Evolutionary conservation across 176 grass and related monocot genomes (phyloP).

Genomic region (Ensete ventricosum): DNA sequence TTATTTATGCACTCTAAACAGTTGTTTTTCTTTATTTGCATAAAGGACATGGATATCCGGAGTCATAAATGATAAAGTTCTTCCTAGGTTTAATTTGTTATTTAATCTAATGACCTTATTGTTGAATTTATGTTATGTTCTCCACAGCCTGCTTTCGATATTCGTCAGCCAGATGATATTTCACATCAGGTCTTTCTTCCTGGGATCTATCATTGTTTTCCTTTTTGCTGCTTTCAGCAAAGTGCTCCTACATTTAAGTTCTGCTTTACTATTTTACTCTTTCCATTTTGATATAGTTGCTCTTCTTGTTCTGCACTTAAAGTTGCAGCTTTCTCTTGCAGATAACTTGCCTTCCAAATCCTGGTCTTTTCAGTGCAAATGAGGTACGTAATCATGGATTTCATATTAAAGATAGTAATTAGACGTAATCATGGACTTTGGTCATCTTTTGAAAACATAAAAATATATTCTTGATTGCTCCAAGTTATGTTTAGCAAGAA

Average conservation of each 20-base stretch:
- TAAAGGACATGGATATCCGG: neutral
- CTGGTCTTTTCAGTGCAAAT: constrained; percentile 71
- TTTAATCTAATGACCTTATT: constrained; percentile 8
- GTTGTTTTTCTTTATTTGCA: neutral
- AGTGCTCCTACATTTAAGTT: constrained; percentile 1
- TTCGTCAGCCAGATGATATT: constrained; percentile 52
- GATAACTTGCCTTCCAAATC: constrained; percentile 86
- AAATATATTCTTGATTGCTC: neutral
- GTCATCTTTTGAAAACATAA: neutral
- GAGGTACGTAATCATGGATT: constrained; percentile 41
- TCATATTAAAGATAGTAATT: neutral
- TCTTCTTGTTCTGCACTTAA: constrained; percentile 6
- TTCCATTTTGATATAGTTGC: constrained; percentile 11
- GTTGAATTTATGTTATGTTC: constrained; percentile 18
- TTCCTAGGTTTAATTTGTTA: neutral
- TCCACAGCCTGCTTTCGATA: constrained; percentile 53
- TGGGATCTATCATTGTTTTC: neutral
- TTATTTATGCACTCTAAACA: neutral
- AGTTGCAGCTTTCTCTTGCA: constrained; percentile 30
- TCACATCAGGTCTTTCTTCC: constrained; percentile 46
- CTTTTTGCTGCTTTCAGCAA: constrained; percentile 1
- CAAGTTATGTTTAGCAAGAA: too few relatives aligned
- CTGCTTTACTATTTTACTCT: constrained; percentile 8
- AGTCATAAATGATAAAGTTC: neutral
- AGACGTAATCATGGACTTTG: neutral